phyloP scores from a whole-genome alignment of 495 filamentous ascomycete genomes.

The Annulohypoxylon nitens region DNA sequence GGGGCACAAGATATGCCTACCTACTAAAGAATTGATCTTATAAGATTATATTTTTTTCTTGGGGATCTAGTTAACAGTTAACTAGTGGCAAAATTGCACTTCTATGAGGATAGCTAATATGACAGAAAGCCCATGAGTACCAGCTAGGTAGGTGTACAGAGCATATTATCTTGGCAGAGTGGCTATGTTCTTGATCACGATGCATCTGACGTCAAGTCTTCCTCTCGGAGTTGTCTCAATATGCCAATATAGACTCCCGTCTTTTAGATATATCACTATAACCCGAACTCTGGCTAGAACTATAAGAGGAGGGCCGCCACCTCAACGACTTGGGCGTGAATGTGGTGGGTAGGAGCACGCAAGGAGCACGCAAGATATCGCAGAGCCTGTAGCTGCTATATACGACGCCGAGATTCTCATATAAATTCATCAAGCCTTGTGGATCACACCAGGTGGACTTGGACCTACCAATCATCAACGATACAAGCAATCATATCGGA shows the following conservation, averaged over 20 bases:
- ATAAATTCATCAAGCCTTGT: slow-evolving; percentile 27
- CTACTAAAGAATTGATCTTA: background rate
- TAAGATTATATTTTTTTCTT: background rate
- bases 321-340: slow-evolving; percentile 6
- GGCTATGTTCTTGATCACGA: background rate
- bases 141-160: background rate
- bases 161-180: slow-evolving; percentile 6
- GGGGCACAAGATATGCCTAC: too few relatives aligned
- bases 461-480: slow-evolving; percentile 17
- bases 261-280: slow-evolving; percentile 4
- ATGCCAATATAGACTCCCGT: too few relatives aligned
- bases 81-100: too few relatives aligned
- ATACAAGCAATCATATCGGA: slow-evolving; percentile 10
- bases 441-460: background rate
- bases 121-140: background rate
- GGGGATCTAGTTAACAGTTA: too few relatives aligned
- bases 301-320: slow-evolving; percentile 8
- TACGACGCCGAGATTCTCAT: slow-evolving; percentile 25
- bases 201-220: slow-evolving; percentile 1
- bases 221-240: background rate
- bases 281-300: background rate
- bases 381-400: slow-evolving; percentile 24
- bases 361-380: slow-evolving; percentile 34
- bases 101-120: background rate
- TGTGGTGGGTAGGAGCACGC: slow-evolving; percentile 29